Percentiles rank a stretch among this genome's conserved stretches.
phyloP scores from a whole-genome alignment of 345 rosid genomes.

The Stellera chamaejasme region DNA sequence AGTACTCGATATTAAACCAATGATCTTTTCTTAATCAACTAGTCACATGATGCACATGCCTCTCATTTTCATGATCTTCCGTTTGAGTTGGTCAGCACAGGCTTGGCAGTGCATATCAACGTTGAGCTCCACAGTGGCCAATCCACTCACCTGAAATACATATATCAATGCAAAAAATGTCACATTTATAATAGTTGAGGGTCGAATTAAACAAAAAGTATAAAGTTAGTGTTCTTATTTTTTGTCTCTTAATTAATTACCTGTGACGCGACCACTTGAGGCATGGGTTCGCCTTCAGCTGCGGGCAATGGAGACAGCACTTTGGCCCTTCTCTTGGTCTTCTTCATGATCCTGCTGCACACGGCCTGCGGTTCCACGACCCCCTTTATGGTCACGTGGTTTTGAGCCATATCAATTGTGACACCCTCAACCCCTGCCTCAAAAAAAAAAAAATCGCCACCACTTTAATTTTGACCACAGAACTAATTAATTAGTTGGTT shows the following conservation, averaged over 20 bases:
- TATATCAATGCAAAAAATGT: background rate
- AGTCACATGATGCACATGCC: slow-evolving; percentile 28
- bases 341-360: slow-evolving; percentile 68
- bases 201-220: background rate
- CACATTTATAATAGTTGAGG: background rate
- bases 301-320: slow-evolving; percentile 74
- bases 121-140: slow-evolving; percentile 64
- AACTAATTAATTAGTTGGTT: background rate
- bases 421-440: slow-evolving; percentile 79
- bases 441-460: background rate
- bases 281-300: slow-evolving; percentile 65
- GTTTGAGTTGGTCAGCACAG: slow-evolving; percentile 87
- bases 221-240: background rate
- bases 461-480: background rate
- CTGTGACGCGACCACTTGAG: slow-evolving; percentile 57
- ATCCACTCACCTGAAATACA: slow-evolving; percentile 41
- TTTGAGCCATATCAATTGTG: slow-evolving; percentile 52
- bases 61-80: slow-evolving; percentile 88
- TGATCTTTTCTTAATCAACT: no score
- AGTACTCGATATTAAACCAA: no score
- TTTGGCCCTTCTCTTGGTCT: slow-evolving; percentile 66
- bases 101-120: slow-evolving; percentile 94
- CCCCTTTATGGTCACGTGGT: slow-evolving; percentile 80
- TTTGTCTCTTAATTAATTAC: slow-evolving; percentile 12
- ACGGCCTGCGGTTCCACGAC: slow-evolving; percentile 70